Percentiles rank a stretch among this genome's conserved stretches.
phyloP scores from a whole-genome alignment of 768 basidiomycete genomes.

The Jaapia argillacea region DNA sequence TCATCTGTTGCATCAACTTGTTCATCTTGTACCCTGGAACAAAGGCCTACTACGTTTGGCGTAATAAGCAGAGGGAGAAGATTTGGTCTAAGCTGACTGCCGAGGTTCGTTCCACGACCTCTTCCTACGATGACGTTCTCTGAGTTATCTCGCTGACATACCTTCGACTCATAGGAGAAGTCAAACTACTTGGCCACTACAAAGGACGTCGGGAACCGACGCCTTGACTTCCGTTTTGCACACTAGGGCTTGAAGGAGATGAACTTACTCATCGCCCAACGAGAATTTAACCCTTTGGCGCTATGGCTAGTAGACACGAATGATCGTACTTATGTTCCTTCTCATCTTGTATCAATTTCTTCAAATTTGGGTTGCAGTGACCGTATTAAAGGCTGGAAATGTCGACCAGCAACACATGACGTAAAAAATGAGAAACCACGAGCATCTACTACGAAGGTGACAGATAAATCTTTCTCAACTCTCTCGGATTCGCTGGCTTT shows the following conservation, averaged over 20 bases:
- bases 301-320: too few species aligned
- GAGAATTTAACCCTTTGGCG: too few species aligned
- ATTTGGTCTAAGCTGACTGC: conserved; percentile 41
- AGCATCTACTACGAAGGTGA: too few species aligned
- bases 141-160: background rate
- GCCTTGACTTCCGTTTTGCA: conserved; percentile 54
- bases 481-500: too few species aligned
- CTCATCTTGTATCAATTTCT: too few species aligned
- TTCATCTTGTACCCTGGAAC: conserved; percentile 34
- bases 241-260: conserved; percentile 25
- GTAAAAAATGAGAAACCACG: too few species aligned
- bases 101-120: conserved; percentile 24
- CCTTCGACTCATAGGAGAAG: conserved; percentile 30
- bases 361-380: too few species aligned
- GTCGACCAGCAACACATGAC: too few species aligned
- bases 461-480: too few species aligned
- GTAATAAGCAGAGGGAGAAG: conserved; percentile 37
- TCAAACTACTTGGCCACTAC: conserved; percentile 49
- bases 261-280: too few species aligned
- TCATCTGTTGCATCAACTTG: conserved; percentile 44
- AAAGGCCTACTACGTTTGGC: conserved; percentile 42
- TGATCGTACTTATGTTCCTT: too few species aligned
- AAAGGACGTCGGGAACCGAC: conserved; percentile 48
- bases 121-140: background rate
- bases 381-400: too few species aligned